A percentile compares a stretch with the other conserved stretches of the same genome.
Conservation (phyloP, 768 basidiomycete genomes). For the Sarcodon sp. region DNA sequence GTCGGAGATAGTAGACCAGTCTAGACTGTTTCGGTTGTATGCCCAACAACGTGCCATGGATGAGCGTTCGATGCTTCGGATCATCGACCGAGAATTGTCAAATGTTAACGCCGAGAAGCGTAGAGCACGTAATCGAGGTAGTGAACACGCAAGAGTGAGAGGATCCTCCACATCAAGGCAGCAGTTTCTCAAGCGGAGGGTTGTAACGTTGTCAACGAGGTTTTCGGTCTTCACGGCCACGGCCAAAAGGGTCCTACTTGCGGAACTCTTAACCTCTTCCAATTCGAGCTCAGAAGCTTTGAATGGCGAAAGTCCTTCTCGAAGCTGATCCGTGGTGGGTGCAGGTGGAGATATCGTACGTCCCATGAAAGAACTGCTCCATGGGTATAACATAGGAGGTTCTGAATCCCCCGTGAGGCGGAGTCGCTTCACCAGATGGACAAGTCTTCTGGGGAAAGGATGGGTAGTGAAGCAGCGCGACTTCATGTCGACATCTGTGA, state of each 20-base stretch:
- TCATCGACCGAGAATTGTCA: background rate
- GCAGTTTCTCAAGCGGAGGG: background rate
- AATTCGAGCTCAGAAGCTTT: background rate
- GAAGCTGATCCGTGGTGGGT: background rate
- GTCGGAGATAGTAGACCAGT: background rate
- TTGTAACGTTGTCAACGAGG: background rate
- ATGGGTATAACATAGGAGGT: background rate
- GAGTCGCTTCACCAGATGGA: background rate
- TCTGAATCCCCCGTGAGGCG: background rate
- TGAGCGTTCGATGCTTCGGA: background rate
- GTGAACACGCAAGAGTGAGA: background rate
- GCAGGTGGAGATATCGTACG: background rate
- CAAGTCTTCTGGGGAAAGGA: background rate
- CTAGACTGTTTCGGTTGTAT: background rate
- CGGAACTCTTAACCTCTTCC: background rate
- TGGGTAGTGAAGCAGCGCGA: background rate
- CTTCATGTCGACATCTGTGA: constrained; percentile 9
- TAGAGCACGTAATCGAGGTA: background rate
- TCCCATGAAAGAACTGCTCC: background rate
- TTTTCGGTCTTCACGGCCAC: background rate
- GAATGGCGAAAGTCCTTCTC: background rate
- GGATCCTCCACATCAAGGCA: background rate
- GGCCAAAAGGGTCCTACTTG: background rate
- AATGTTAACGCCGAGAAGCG: background rate
- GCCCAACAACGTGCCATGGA: background rate